Base-by-base conservation (phyloP, 768 basidiomycete genomes). In the Asterophora lycoperdoides region DNA sequence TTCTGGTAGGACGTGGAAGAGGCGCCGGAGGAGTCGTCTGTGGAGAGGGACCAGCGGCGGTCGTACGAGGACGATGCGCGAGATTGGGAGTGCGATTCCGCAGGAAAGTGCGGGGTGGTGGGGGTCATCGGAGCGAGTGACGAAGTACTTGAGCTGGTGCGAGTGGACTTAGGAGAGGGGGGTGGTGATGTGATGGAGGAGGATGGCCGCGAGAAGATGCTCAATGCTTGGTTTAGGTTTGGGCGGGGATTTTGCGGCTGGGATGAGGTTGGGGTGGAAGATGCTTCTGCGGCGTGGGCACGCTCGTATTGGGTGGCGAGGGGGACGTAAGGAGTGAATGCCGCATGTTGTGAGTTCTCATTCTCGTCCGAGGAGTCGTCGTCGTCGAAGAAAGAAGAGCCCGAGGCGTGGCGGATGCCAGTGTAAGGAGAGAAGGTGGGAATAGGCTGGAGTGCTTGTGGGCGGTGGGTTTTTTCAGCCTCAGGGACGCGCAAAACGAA, bases 41-140 rank as follows among this genome's bases (percentile, higher is more conserved):
- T 58, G 41, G 37, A 57, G 14, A 57, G 49, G 20, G 55, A 56
- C 56, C 54, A 58, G 33, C 48, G 33, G n/a, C 53, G 54, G 2
- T 19, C 18, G 9, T 38, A 45, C 2, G 52, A 28, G 0, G 48
- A 40, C 15, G 34, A 28, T 5, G 47, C 17, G 2, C 51, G 41
- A 5, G 36, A 44, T 0, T 32, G 9, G 30, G 23, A 23, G 3
- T 23, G 23, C 23, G 23, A 23, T 23, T 36, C n/a, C 4, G 46
- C 36, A 3, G 41, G 36, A 8, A 50, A 53, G 14, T 44, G 2
- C n/a, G 52, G 41, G 10, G 45, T 43, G 9, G 39, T 51, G 13
- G 51, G 48, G 0, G 51, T 51, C 7, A 46, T 5, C 1, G 52
- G 57, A 0, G 52, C 26, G 14, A 46, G 23, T 5, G 56, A 47